Percentiles rank a stretch among this genome's conserved stretches.
These are phyloP conservation scores for Malassezia arunalokei DNA, from an alignment of 1,284 basidiomycete species.

Conservation along the genomic window DNA sequence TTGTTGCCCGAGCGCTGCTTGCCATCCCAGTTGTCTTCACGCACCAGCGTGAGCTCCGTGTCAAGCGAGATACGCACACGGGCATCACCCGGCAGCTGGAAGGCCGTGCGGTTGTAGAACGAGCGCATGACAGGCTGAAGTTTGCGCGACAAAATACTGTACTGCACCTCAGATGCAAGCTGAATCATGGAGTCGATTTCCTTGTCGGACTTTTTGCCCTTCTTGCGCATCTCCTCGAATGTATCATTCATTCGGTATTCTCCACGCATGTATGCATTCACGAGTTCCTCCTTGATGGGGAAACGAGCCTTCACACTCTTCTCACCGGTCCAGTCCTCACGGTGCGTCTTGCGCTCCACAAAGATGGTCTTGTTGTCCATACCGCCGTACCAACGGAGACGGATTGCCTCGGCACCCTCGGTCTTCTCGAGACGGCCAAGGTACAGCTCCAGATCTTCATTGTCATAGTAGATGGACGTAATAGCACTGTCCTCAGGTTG, in stretches of 20 bases:
- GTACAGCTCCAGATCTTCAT: slow-evolving; percentile 92
- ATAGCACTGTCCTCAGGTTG: slow-evolving; percentile 70
- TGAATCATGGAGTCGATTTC: slow-evolving; percentile 93
- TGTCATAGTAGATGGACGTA: slow-evolving; percentile 83
- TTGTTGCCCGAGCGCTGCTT: slow-evolving; percentile 64
- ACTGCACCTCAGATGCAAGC: slow-evolving; percentile 90
- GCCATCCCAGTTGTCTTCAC: slow-evolving; percentile 96
- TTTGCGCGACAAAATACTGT: slow-evolving; percentile 71
- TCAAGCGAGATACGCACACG: slow-evolving; percentile 95
- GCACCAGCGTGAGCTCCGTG: slow-evolving; percentile 82
- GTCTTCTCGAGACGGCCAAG: slow-evolving; percentile 95
- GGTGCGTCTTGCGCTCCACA: slow-evolving; percentile 95
- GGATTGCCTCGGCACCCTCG: slow-evolving; percentile 91
- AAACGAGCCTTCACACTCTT: slow-evolving; percentile 98
- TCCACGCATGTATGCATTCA: slow-evolving; percentile 80
- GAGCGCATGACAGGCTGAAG: slow-evolving; percentile 76
- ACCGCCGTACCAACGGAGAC: slow-evolving; percentile 96
- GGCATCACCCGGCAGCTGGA: slow-evolving; percentile 95
- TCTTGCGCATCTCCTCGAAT: slow-evolving; percentile 73
- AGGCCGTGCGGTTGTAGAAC: slow-evolving; percentile 98
- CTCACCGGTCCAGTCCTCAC: slow-evolving; percentile 98
- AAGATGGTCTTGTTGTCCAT: slow-evolving; percentile 66
- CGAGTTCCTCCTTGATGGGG: slow-evolving; percentile 84
- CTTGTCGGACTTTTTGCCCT: slow-evolving; percentile 84
- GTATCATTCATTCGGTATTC: slow-evolving; percentile 89